Evolutionary conservation across 2,329 filamentous ascomycete genomes (phyloP).

Genomic region (Periconia macrospinosa): DNA sequence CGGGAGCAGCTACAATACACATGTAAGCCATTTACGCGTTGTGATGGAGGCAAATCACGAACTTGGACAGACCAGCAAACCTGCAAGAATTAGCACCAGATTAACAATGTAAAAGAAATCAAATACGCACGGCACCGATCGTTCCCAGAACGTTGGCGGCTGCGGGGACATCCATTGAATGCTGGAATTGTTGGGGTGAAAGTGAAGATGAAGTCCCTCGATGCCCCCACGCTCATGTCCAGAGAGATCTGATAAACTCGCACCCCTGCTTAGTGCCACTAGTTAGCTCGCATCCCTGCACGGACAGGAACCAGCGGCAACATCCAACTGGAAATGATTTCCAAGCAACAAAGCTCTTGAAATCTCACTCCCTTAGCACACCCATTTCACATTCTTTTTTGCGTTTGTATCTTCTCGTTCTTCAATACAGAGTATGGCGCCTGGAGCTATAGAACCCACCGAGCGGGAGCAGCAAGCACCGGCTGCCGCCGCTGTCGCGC

Average conservation of each 20-base stretch:
- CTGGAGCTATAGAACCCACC: conserved; percentile 20
- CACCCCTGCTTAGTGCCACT: conserved; percentile 1
- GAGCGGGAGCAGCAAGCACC: conserved; percentile 25
- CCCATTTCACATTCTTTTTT: conserved; percentile 7
- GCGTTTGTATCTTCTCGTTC: background rate
- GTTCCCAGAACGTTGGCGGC: conserved; percentile 63
- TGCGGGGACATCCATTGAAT: conserved; percentile 57
- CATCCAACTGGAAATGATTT: conserved; percentile 3
- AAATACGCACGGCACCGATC: conserved; percentile 55
- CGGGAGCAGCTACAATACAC: conserved; percentile 60
- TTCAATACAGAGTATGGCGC: conserved; percentile 20
- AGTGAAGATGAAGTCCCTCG: conserved; percentile 2
- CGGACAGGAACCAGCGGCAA: conserved; percentile 8
- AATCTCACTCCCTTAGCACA: background rate
- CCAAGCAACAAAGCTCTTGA: conserved; percentile 6
- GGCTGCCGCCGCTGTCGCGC: conserved; percentile 13
- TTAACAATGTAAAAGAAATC: background rate
- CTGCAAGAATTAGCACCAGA: conserved; percentile 17
- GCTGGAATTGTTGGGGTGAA: background rate
- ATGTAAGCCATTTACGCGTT: conserved; percentile 3
- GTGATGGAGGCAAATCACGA: conserved; percentile 2
- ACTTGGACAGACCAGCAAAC: conserved; percentile 69
- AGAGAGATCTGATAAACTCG: background rate
- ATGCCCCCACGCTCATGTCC: background rate
- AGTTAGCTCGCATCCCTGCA: conserved; percentile 1